Conservation (phyloP, 2,329 filamentous ascomycete genomes). For the Chalara sp. region DNA sequence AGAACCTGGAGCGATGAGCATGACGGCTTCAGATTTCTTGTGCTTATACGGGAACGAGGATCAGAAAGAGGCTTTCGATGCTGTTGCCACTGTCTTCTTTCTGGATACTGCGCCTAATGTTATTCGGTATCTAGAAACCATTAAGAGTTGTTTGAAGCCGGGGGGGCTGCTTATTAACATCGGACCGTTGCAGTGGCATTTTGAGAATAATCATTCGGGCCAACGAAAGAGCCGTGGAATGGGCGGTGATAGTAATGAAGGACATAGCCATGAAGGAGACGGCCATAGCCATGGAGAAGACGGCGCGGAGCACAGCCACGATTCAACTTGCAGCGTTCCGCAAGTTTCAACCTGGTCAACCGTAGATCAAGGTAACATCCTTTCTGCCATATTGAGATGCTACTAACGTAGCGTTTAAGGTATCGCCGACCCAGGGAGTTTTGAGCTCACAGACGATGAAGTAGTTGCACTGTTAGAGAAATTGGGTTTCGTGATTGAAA, state of each 20-base stretch:
- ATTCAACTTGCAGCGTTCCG: too few relatives aligned
- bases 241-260: slow-evolving; percentile 16
- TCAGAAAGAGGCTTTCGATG: slow-evolving; percentile 62
- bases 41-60: slow-evolving; percentile 68
- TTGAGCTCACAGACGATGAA: slow-evolving; percentile 87
- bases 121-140: slow-evolving; percentile 81
- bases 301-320: slow-evolving; percentile 34
- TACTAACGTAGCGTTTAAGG: slow-evolving; percentile 36
- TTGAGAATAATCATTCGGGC: slow-evolving; percentile 65
- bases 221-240: not conserved
- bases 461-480: slow-evolving; percentile 67
- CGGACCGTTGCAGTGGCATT: slow-evolving; percentile 92
- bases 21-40: slow-evolving; percentile 90
- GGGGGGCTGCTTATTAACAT: slow-evolving; percentile 85
- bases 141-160: slow-evolving; percentile 66
- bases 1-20: slow-evolving; percentile 65
- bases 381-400: not conserved
- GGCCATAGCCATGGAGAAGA: slow-evolving; percentile 30
- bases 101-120: slow-evolving; percentile 94
- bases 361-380: too few relatives aligned
- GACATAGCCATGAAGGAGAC: slow-evolving; percentile 40
- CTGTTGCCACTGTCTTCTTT: slow-evolving; percentile 88
- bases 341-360: too few relatives aligned
- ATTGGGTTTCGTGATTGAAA: slow-evolving; percentile 71
- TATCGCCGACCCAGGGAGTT: slow-evolving; percentile 81